Conservation (phyloP, 306 rosid genomes). For the Cicer judaicum region DNA sequence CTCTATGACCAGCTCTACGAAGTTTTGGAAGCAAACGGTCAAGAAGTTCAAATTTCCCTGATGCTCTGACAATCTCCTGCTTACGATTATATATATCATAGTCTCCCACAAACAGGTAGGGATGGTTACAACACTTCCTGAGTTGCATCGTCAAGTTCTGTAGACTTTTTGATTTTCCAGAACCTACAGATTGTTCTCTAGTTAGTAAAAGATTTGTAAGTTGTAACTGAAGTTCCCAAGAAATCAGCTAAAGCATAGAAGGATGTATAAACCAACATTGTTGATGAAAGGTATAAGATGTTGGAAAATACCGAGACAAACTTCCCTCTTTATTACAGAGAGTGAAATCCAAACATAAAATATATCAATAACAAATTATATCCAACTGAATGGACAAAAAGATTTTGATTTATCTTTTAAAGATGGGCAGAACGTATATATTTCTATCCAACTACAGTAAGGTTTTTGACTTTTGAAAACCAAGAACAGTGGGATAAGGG, state of each 20-base stretch:
- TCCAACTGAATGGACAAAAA: slow-evolving; percentile 15
- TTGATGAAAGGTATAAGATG: background rate
- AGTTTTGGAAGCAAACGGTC: slow-evolving; percentile 99
- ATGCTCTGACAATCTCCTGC: slow-evolving; percentile 90
- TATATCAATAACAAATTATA: slow-evolving; percentile 29
- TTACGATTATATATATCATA: slow-evolving; percentile 73
- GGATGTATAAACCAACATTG: slow-evolving; percentile 6
- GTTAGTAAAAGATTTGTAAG: slow-evolving; percentile 7
- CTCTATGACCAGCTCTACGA: slow-evolving; percentile 88
- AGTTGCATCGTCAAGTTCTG: slow-evolving; percentile 99
- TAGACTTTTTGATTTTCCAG: slow-evolving; percentile 95
- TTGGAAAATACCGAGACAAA: background rate
- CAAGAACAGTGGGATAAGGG: background rate
- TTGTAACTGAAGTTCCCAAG: background rate
- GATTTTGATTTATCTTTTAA: slow-evolving; percentile 7
- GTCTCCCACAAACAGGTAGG: slow-evolving; percentile 92
- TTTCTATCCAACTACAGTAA: slow-evolving; percentile 5
- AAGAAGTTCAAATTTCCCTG: slow-evolving; percentile 98
- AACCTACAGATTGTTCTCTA: slow-evolving; percentile 59
- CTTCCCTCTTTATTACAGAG: background rate
- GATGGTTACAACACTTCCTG: slow-evolving; percentile 97
- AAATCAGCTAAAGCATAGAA: background rate
- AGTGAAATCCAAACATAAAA: slow-evolving; percentile 2
- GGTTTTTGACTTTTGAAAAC: slow-evolving; percentile 3
- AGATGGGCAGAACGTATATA: slow-evolving; percentile 29